Conservation (phyloP, 345 rosid species). For the Pugionium cornutum region DNA sequence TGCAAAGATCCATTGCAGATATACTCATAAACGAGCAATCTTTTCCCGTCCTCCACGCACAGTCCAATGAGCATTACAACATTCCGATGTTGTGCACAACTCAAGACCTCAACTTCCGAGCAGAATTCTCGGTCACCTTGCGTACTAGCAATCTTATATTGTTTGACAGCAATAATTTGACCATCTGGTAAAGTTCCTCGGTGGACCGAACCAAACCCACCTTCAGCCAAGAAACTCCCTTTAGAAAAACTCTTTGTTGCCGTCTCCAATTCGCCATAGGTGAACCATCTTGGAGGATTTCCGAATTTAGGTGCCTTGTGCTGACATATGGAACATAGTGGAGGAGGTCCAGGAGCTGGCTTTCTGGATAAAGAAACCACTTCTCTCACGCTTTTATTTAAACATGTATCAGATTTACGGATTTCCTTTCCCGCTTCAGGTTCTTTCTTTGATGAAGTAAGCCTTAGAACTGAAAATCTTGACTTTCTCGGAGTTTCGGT, state of each 20-base stretch:
- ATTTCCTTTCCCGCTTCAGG: conserved; percentile 48
- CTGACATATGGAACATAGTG: conserved; percentile 91
- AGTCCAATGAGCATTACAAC: conserved; percentile 90
- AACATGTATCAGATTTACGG: conserved; percentile 54
- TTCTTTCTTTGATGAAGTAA: conserved; percentile 55
- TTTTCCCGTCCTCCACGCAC: conserved; percentile 86
- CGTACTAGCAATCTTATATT: conserved; percentile 89
- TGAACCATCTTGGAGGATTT: conserved; percentile 96
- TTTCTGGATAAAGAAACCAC: conserved; percentile 77
- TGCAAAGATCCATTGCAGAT: conserved; percentile 95
- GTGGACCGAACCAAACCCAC: conserved; percentile 96
- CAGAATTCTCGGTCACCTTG: conserved; percentile 97
- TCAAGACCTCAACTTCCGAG: conserved; percentile 95
- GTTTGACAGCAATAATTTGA: conserved; percentile 92
- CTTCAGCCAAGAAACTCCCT: conserved; percentile 94
- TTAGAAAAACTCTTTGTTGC: conserved; percentile 84
- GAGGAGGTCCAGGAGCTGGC: conserved; percentile 87
- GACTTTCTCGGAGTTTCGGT: conserved; percentile 48
- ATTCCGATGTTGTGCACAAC: conserved; percentile 98
- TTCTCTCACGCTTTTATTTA: conserved; percentile 80
- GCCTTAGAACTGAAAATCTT: conserved; percentile 47
- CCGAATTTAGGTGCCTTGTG: conserved; percentile 94
- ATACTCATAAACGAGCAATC: conserved; percentile 88
- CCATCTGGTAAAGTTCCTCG: conserved; percentile 80
- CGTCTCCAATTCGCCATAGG: conserved; percentile 71